These are phyloP conservation scores for Pyrus bretschneideri DNA, from an alignment of 306 rosid species.

Conservation along the genomic window DNA sequence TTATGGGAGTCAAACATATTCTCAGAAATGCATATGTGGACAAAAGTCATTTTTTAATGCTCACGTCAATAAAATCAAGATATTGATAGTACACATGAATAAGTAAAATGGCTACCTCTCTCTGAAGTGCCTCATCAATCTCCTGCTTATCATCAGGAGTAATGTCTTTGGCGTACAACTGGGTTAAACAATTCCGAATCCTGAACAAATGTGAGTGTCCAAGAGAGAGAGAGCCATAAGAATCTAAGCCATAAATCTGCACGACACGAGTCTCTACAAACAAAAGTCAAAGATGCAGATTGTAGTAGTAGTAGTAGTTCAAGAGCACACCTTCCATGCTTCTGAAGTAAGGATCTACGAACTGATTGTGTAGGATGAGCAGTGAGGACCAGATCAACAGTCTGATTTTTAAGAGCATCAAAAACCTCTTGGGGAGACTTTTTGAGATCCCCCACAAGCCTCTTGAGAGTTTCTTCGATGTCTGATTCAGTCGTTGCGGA, in stretches of 20 bases:
- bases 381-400: conserved; percentile 90
- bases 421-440: conserved; percentile 94
- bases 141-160: conserved; percentile 99
- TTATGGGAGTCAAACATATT: background rate
- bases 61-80: background rate
- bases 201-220: conserved; percentile 29
- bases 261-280: background rate
- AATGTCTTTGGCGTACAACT: conserved; percentile 78
- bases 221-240: background rate
- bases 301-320: background rate
- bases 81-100: background rate
- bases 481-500: conserved; percentile 95
- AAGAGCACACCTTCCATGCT: conserved; percentile 76
- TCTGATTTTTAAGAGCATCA: conserved; percentile 94
- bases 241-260: background rate
- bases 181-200: conserved; percentile 72
- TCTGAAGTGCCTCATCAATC: conserved; percentile 90
- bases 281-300: background rate
- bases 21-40: background rate
- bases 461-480: conserved; percentile 93
- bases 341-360: conserved; percentile 96
- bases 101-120: conserved; percentile 59
- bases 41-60: background rate
- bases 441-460: conserved; percentile 60
- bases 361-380: conserved; percentile 98